Evolutionary conservation across 2,329 filamentous ascomycete species (phyloP).

Genomic region (Xylariaceae sp.): DNA sequence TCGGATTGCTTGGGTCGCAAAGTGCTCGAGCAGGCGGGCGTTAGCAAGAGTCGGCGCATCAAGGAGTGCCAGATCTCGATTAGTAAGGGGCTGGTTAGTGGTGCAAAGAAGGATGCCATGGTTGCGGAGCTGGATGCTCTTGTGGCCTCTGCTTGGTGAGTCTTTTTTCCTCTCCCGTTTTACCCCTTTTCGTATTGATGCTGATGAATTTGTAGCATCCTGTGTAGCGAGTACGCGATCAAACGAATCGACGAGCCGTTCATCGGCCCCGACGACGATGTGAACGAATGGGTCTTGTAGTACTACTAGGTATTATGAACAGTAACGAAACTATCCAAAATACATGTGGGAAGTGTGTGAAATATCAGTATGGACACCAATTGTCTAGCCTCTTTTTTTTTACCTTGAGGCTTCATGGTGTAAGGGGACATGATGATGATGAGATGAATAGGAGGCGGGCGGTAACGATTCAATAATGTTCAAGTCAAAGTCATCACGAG

Average conservation of each 20-base stretch:
- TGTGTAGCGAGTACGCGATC: conserved; percentile 93
- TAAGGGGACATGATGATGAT: too few relatives aligned
- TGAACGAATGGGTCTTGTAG: conserved; percentile 71
- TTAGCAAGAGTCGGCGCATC: conserved; percentile 72
- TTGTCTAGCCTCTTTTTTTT: background rate
- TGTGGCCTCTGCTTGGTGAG: conserved; percentile 82
- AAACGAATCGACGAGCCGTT: conserved; percentile 94
- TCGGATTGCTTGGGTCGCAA: conserved; percentile 85
- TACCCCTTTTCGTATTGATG: conserved; percentile 11
- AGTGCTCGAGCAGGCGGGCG: conserved; percentile 75
- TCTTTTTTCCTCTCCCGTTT: conserved; percentile 13
- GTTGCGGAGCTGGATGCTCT: conserved; percentile 87
- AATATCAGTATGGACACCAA: background rate
- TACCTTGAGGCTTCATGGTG: background rate
- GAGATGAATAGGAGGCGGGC: too few relatives aligned
- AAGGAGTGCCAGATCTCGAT: conserved; percentile 80
- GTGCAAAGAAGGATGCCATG: conserved; percentile 70
- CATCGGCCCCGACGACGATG: conserved; percentile 65
- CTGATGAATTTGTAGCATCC: conserved; percentile 54
- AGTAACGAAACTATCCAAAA: background rate
- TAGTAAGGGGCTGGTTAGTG: conserved; percentile 65
- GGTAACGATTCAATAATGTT: too few relatives aligned
- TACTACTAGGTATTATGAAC: conserved; percentile 3
- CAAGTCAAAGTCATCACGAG: too few relatives aligned
- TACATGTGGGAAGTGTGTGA: background rate